phyloP scores from a whole-genome alignment of 768 basidiomycete species.

The Termitomyces sp. region DNA sequence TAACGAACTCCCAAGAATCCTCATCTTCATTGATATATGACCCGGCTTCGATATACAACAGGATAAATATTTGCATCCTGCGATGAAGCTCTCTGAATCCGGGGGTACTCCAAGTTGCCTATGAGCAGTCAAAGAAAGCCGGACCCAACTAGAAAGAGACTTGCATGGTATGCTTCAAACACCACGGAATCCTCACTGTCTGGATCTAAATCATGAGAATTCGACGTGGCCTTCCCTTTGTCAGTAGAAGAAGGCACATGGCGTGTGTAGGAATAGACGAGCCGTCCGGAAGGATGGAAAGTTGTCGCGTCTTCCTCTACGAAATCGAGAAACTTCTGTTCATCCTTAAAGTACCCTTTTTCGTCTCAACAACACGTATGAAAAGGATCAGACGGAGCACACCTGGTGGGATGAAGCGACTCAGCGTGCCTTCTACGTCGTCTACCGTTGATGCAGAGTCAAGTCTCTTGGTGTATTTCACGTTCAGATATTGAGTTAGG shows the following conservation, averaged over 20 bases:
- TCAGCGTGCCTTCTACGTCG: conserved; percentile 77
- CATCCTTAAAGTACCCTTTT: conserved; percentile 69
- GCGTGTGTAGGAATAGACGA: conserved; percentile 76
- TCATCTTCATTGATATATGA: conserved; percentile 94
- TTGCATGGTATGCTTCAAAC: conserved; percentile 89
- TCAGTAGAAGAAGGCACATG: conserved; percentile 35
- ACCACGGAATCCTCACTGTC: conserved; percentile 59
- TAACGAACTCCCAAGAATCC: conserved; percentile 88
- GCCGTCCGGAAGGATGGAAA: conserved; percentile 75
- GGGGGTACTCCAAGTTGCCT: conserved; percentile 82
- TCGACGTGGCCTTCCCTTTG: conserved; percentile 52
- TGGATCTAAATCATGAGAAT: conserved; percentile 33
- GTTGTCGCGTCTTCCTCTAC: conserved; percentile 74
- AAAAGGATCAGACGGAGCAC: conserved; percentile 9
- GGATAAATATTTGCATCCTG: conserved; percentile 89
- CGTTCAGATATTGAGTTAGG: conserved; percentile 66
- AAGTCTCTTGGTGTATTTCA: conserved; percentile 66
- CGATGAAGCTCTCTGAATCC: conserved; percentile 91
- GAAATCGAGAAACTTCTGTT: conserved; percentile 56
- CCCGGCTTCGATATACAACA: conserved; percentile 93
- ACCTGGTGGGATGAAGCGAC: conserved; percentile 76
- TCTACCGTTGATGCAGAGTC: conserved; percentile 67
- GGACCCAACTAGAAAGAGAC: conserved; percentile 20
- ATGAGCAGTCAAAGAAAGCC: not conserved
- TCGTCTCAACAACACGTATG: conserved; percentile 1